Base-by-base conservation (phyloP, 1,284 basidiomycete species). In the Coniferiporia sulphurascens region DNA sequence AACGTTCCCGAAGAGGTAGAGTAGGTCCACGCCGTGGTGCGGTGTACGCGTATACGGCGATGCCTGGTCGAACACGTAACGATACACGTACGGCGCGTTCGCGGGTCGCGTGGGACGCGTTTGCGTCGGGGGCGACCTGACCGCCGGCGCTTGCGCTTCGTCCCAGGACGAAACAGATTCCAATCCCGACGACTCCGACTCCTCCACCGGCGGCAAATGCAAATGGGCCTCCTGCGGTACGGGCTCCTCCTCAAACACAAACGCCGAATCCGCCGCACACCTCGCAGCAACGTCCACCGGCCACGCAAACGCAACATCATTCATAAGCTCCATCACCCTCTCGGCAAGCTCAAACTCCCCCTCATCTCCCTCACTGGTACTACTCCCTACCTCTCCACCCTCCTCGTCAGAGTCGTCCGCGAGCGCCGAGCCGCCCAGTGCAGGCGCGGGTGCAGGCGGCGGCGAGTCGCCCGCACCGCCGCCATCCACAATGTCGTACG, bases 41-140 rank as follows among this genome's bases (percentile, higher is more conserved):
- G 85, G 80, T 10, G 82, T 71, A 19, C 81, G 79, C 46, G 80
- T 77, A 44, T 78, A 75, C 2, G 86, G 85, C 1, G 84, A 80
- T 65, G 89, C 88, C 71, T 90, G 88, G 71, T 90, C 87, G 66
- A 90, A 90, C 22, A 88, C 81, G 66, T 87, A 90, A 56, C 88
- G 78, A 82, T 84, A 90, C 1, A 89, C 85, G 19, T 78, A 56
- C 3, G 61, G 61, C 4, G 61, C 57, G 38, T 62, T 59, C 12
- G 53, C 7, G 21, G 41, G 52, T 17, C 57, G 48, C n/a, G 35
- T 48, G 21, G 41, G 52, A 19, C 57, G 48, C n/a, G 35, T 48
- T 10, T 5, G 27, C 27, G 27, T 27, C 2, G 27, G 27, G 27
- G 50, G 21, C 21, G 54, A 41, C n/a, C 19, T 19, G 27, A 27